Percentiles rank a stretch among this genome's conserved stretches.
These are phyloP conservation scores for Colletotrichum filicis DNA, from an alignment of 2,329 filamentous ascomycete genomes.

Conservation along the genomic window DNA sequence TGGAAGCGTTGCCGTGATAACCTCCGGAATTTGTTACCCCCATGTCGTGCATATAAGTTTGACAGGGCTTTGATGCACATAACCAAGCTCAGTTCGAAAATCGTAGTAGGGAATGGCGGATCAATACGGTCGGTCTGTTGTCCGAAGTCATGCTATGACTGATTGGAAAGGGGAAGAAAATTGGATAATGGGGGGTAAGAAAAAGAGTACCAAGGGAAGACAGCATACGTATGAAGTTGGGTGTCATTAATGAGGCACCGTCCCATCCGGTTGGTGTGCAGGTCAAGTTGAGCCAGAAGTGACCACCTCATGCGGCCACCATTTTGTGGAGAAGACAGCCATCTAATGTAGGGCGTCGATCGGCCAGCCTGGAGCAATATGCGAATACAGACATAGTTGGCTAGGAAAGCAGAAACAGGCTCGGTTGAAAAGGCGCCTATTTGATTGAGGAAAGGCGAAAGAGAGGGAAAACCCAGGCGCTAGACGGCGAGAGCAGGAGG, in stretches of 20 bases:
- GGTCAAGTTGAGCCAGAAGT: neutral
- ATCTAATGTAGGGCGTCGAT: neutral
- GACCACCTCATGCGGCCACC: neutral
- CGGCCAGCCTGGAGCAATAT: no score
- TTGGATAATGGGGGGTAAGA: neutral
- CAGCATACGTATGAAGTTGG: conserved; percentile 7
- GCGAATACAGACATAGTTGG: neutral
- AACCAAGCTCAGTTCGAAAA: neutral
- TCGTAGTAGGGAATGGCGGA: neutral
- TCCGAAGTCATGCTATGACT: neutral
- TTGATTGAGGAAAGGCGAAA: neutral
- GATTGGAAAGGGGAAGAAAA: neutral
- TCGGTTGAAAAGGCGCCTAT: neutral
- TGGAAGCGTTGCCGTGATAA: conserved; percentile 17
- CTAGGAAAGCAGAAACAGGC: neutral
- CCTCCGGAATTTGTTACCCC: conserved; percentile 15
- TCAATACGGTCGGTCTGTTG: neutral
- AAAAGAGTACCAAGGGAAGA: neutral
- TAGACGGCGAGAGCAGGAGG: neutral
- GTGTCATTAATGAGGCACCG: neutral
- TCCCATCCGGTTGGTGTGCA: neutral
- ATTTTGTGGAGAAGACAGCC: neutral
- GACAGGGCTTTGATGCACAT: conserved; percentile 10
- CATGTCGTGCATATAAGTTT: conserved; percentile 31
- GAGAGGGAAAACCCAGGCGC: neutral